Evolutionary conservation across 108 stramenopile species (phyloP).

Genomic region (Discostella stelligeroides): DNA sequence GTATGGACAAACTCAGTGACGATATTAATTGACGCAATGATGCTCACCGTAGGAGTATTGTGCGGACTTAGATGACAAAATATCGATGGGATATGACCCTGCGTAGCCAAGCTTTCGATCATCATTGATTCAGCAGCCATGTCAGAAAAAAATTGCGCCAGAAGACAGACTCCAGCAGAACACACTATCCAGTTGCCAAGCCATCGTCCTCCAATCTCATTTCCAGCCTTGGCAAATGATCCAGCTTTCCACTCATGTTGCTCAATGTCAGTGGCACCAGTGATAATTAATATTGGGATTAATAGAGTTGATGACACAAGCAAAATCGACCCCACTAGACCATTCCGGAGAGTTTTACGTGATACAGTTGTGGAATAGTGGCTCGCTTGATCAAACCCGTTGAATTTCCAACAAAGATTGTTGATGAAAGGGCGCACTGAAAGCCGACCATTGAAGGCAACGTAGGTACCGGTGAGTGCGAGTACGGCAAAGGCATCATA

Average conservation of each 20-base stretch:
- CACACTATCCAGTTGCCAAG: conserved; percentile 60
- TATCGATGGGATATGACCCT: conserved; percentile 58
- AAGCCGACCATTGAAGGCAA: background rate
- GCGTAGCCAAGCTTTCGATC: conserved; percentile 71
- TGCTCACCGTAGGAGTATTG: conserved; percentile 46
- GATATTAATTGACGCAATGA: background rate
- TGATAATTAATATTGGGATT: conserved; percentile 57
- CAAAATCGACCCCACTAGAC: conserved; percentile 38
- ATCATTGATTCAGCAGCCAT: conserved; percentile 71
- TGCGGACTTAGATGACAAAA: conserved; percentile 26
- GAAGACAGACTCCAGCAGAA: conserved; percentile 53
- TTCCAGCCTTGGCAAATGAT: conserved; percentile 60
- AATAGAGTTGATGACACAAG: conserved; percentile 46
- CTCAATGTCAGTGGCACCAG: conserved; percentile 45
- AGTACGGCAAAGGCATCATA: no score
- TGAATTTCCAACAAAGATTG: conserved; percentile 74
- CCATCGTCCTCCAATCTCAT: conserved; percentile 63
- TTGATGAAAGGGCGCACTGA: conserved; percentile 58
- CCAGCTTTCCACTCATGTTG: conserved; percentile 66
- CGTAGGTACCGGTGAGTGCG: no score
- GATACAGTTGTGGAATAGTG: conserved; percentile 67
- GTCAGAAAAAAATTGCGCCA: conserved; percentile 69
- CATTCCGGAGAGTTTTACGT: conserved; percentile 44
- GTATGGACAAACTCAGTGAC: no score
- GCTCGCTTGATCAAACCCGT: conserved; percentile 66